Evolutionary conservation across 2,329 filamentous ascomycete species (phyloP), one percentile per base, ranked within the genome.

Genomic region (Cytospora mali): DNA sequence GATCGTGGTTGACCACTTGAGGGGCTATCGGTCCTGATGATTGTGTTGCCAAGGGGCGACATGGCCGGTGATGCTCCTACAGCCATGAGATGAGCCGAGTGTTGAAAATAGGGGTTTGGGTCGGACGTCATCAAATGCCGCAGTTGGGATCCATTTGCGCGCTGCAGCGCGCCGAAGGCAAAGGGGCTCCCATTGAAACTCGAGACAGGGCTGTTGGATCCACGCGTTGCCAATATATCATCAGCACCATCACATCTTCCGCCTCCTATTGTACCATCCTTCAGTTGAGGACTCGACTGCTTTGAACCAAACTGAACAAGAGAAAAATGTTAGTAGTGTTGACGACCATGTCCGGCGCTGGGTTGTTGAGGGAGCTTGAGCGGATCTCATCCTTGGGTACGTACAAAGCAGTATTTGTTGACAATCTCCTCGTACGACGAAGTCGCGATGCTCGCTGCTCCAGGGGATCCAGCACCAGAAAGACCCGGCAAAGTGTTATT

Each of bases 361-460:
- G 62, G 64, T 65, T 64, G 61, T 58, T 68, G 70, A 68, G 71
- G 71, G 70, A 58, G 64, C 50, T 52, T 35, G 62, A 60, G 57
- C 56, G 54, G 61, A 59, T 61, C 42, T 67, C 67, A 66, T 68
- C 74, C 74, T 68, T 76, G 77, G 73, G 84, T 84, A 96, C 94
- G 88, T 94, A 97, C 94, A 87, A 98, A 99, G 84, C 95, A 99
- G 84, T 97, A 99, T 82, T 96, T 97, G 82, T 96, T 93, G 76
- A 99, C 90, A 68, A 99, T 85, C 79, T 99, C 95, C 78, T 96
- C 92, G 76, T 99, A 98, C 64, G 94, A 93, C 65, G 92, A 88
- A 67, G 93, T 96, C 65, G 93, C 86, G 68, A 97, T 88, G 71
- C 77, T 77, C 55, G 78, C 69, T 67, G 77, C 75, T 80, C 81